A percentile compares a stretch with the other conserved stretches of the same genome.
Conservation (phyloP, 1,284 basidiomycete species). For the Lentinula novae-zelandiae region DNA sequence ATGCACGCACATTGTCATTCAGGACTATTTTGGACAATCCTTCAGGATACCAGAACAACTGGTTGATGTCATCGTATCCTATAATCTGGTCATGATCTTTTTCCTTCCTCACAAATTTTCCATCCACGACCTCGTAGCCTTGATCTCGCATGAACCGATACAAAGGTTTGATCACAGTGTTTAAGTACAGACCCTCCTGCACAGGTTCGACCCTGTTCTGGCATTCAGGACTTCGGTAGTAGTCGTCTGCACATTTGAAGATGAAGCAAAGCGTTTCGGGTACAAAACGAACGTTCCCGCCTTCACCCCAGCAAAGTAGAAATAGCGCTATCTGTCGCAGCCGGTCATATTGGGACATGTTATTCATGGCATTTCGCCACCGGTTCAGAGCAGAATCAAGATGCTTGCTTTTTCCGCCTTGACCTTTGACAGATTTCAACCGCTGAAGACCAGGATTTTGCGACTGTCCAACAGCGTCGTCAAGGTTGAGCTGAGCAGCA, state of each 20-base stretch:
- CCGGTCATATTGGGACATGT: constrained; percentile 98
- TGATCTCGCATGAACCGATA: constrained; percentile 98
- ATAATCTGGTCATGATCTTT: constrained; percentile 95
- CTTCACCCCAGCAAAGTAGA: constrained; percentile 98
- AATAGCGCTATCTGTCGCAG: constrained; percentile 95
- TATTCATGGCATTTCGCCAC: constrained; percentile 99
- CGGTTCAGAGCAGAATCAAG: constrained; percentile 89
- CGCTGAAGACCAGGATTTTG: constrained; percentile 93
- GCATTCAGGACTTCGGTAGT: constrained; percentile 97
- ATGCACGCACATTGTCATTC: constrained; percentile 70
- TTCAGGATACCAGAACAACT: constrained; percentile 99
- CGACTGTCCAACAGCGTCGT: constrained; percentile 95
- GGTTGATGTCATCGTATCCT: constrained; percentile 99
- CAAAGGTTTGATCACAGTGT: constrained; percentile 90
- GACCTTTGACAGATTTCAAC: constrained; percentile 78
- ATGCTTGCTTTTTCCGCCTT: constrained; percentile 67
- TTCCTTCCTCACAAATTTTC: constrained; percentile 93
- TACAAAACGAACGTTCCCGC: constrained; percentile 94
- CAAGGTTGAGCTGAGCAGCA: constrained; percentile 97
- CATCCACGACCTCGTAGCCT: constrained; percentile 94
- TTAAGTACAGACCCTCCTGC: constrained; percentile 92
- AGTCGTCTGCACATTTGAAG: constrained; percentile 99
- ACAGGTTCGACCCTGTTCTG: constrained; percentile 94
- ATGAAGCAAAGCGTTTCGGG: constrained; percentile 99
- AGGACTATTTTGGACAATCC: constrained; percentile 92